Base-by-base conservation (phyloP, 306 rosid genomes). In the Sechiopsis laciniata region DNA sequence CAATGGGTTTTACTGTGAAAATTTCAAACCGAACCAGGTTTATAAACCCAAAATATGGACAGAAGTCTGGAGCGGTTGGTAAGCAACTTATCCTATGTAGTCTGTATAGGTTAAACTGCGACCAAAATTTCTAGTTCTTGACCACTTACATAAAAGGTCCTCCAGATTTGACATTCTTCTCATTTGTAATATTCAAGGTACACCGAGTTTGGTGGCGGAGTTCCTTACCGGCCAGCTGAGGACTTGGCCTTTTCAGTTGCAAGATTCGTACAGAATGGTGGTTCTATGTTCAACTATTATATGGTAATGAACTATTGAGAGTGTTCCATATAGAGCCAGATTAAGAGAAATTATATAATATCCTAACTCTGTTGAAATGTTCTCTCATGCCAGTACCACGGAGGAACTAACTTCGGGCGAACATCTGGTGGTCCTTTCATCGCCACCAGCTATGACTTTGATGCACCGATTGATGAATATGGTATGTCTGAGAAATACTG, bases 11-110 rank as follows among this genome's bases (percentile, higher is more conserved):
- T 94, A 94, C 80, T 94, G 97, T 60, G 97, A 94, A 78, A 85
- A 85, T 55, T 94, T 83, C 80, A 86, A 73, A n/a, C 97, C 99
- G 42, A 91, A 91, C 85, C 74, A 80, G 75, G 48, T 62, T 14
- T 80, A 85, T 72, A 94, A 88, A 74, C 99, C 99, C 73, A 94
- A 91, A 78, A 84, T 94, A 89, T 94, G 96, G 96, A 94, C 99
- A 7, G 99, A 94, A 78, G 84, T 79, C 67, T 94, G 99, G 99
- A 85, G 89, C 77, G 88, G 97, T 65, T 94, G 99, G 99, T 94
- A 79, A 74, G 85, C 80, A 10, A 68, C 42, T 17, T 68, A 21
- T 68, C 73, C 73, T 20, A 5, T 67, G 35, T 21, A 21, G 52
- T 10, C 14, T 48, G 12, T 10, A 48, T 62, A 2, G 68, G 20